A percentile compares a stretch with the other conserved stretches of the same genome.
These are phyloP conservation scores for Kandelia obovata DNA, from an alignment of 345 rosid species.

Conservation along the genomic window DNA sequence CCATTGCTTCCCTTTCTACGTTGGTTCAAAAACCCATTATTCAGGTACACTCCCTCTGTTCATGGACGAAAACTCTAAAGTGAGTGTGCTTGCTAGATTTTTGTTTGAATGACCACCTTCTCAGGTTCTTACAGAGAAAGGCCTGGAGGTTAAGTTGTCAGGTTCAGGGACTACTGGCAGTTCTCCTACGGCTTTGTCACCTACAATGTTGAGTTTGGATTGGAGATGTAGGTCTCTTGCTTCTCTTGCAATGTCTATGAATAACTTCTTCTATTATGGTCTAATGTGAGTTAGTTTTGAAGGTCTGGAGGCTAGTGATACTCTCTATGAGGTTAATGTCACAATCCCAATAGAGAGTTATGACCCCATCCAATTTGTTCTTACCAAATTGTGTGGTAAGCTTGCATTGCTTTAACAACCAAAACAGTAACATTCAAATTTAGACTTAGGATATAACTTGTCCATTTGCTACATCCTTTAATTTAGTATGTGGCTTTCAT, in stretches of 20 bases:
- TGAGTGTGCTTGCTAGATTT: slow-evolving; percentile 7
- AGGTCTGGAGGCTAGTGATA: slow-evolving; percentile 56
- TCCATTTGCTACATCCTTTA: too few species aligned
- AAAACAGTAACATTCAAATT: too few species aligned
- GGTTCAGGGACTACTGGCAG: slow-evolving; percentile 65
- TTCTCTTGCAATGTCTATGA: slow-evolving; percentile 3
- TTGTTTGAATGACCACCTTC: slow-evolving; percentile 11
- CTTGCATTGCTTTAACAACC: slow-evolving; percentile 9
- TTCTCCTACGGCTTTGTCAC: slow-evolving; percentile 84
- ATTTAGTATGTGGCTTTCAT: neutral
- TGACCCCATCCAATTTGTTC: slow-evolving; percentile 74
- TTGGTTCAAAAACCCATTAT: slow-evolving; percentile 61
- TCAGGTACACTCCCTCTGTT: slow-evolving; percentile 39
- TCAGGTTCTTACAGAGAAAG: slow-evolving; percentile 72
- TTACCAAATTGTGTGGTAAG: slow-evolving; percentile 87
- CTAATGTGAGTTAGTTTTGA: slow-evolving; percentile 24
- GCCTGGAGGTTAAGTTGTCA: slow-evolving; percentile 55
- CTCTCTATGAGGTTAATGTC: slow-evolving; percentile 73
- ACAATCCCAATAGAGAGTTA: slow-evolving; percentile 76
- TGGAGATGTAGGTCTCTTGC: slow-evolving; percentile 67
- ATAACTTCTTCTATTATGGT: slow-evolving; percentile 9
- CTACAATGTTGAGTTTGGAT: slow-evolving; percentile 61
- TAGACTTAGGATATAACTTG: too few species aligned
- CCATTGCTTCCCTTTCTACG: slow-evolving; percentile 66
- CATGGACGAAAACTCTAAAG: neutral